Percentiles rank a stretch among this genome's conserved stretches.
Evolutionary conservation across 2,329 filamentous ascomycete species (phyloP).

Genomic region (Claviceps fusiformis): DNA sequence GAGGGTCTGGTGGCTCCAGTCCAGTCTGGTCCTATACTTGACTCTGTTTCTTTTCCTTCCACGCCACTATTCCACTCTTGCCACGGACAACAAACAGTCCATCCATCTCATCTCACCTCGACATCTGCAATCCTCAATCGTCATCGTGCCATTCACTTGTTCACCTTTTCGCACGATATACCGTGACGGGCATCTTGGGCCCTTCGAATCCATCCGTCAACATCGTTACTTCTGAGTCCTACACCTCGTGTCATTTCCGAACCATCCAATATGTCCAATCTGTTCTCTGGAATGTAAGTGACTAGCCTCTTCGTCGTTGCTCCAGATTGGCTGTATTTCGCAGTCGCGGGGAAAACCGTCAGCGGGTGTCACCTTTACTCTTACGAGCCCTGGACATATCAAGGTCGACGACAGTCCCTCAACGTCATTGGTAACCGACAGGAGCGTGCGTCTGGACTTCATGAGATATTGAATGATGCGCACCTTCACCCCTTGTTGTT

Average conservation of each 20-base stretch:
- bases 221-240: conserved; percentile 4
- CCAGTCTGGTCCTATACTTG: too few relatives aligned
- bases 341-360: neutral
- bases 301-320: neutral
- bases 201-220: neutral
- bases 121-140: neutral
- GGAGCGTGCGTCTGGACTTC: neutral
- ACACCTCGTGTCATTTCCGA: conserved; percentile 4
- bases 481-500: neutral
- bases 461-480: neutral
- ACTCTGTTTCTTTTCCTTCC: neutral
- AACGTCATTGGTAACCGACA: neutral
- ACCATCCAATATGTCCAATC: conserved; percentile 37
- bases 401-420: neutral
- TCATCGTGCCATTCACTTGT: neutral
- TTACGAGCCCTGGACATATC: too few relatives aligned
- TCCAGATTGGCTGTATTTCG: neutral
- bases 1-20: neutral
- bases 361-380: neutral
- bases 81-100: neutral
- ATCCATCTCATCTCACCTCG: neutral
- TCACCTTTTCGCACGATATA: conserved; percentile 3
- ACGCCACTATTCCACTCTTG: neutral
- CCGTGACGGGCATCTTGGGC: conserved; percentile 4
- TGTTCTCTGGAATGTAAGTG: conserved; percentile 50